A percentile compares a stretch with the other conserved stretches of the same genome.
Evolutionary conservation across 768 basidiomycete genomes (phyloP).

Genomic region (Mrakia frigida): DNA sequence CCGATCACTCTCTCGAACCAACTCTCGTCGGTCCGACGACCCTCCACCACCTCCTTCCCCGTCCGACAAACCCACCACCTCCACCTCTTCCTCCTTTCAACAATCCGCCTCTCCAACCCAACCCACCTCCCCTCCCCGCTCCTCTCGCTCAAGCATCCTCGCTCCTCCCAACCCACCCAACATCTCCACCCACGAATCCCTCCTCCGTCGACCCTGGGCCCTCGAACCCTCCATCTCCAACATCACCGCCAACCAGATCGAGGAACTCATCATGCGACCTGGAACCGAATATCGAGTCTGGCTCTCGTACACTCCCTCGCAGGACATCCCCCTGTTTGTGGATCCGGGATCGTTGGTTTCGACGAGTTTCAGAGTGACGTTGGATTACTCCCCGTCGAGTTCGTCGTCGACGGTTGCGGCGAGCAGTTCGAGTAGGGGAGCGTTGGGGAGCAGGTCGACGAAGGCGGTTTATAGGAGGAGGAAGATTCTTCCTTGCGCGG

Average conservation of each 20-base stretch:
- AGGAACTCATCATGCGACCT: constrained; percentile 41
- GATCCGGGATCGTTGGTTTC: constrained; percentile 35
- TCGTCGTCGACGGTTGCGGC: not conserved
- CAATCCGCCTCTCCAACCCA: not conserved
- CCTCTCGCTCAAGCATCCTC: constrained; percentile 1
- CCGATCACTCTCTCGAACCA: not conserved
- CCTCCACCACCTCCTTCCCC: not conserved
- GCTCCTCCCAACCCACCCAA: not conserved
- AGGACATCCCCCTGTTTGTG: constrained; percentile 33
- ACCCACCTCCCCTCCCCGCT: not conserved
- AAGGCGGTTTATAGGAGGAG: constrained; percentile 23
- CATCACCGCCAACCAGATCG: constrained; percentile 40
- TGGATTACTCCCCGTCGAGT: constrained; percentile 30
- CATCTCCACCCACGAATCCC: constrained; percentile 14
- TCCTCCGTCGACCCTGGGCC: not conserved
- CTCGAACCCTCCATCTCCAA: constrained; percentile 25
- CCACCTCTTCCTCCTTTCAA: constrained; percentile 22
- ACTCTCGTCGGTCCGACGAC: constrained; percentile 8
- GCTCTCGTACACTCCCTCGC: constrained; percentile 37
- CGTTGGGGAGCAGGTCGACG: not conserved
- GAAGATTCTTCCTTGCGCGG: constrained; percentile 36
- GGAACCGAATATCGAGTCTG: constrained; percentile 42
- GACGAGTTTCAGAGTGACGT: constrained; percentile 38
- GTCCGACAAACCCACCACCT: not conserved
- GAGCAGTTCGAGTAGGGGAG: not conserved